Conservation (phyloP, 1,284 basidiomycete genomes). For the Trichosporon ovoides region DNA sequence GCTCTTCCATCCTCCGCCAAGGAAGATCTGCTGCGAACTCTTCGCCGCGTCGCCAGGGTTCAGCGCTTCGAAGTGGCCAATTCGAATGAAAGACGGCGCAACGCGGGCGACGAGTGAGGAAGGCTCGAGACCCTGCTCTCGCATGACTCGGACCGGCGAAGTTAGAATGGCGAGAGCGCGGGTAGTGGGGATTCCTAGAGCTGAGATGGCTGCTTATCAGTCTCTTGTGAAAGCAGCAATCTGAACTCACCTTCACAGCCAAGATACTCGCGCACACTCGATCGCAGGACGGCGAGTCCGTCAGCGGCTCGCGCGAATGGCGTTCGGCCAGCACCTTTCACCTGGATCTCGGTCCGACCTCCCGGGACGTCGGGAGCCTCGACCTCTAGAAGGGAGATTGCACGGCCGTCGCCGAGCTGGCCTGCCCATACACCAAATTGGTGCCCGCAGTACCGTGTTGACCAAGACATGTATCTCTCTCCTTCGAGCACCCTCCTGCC, state of each 20-base stretch:
- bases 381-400: slow-evolving; percentile 77
- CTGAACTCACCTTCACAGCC: slow-evolving; percentile 66
- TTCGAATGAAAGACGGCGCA: slow-evolving; percentile 83
- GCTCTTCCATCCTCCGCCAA: slow-evolving; percentile 48
- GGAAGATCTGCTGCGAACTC: slow-evolving; percentile 56
- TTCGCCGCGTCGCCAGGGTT: slow-evolving; percentile 58
- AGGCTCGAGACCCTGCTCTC: slow-evolving; percentile 68
- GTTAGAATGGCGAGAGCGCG: slow-evolving; percentile 76
- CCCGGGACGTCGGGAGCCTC: slow-evolving; percentile 55
- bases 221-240: background rate
- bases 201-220: slow-evolving; percentile 68
- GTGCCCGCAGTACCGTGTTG: slow-evolving; percentile 74
- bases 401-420: slow-evolving; percentile 94
- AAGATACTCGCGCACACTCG: slow-evolving; percentile 86
- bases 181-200: slow-evolving; percentile 80
- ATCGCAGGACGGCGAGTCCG: slow-evolving; percentile 85
- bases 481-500: slow-evolving; percentile 68
- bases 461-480: slow-evolving; percentile 73
- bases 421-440: slow-evolving; percentile 93
- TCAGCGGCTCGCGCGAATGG: slow-evolving; percentile 89
- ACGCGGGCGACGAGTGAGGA: slow-evolving; percentile 78
- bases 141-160: slow-evolving; percentile 64
- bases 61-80: slow-evolving; percentile 85
- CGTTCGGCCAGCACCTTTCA: slow-evolving; percentile 90
- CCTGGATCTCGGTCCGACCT: slow-evolving; percentile 72